phyloP scores from a whole-genome alignment of 2,329 filamentous ascomycete genomes.

The Cercospora nicotianae region DNA sequence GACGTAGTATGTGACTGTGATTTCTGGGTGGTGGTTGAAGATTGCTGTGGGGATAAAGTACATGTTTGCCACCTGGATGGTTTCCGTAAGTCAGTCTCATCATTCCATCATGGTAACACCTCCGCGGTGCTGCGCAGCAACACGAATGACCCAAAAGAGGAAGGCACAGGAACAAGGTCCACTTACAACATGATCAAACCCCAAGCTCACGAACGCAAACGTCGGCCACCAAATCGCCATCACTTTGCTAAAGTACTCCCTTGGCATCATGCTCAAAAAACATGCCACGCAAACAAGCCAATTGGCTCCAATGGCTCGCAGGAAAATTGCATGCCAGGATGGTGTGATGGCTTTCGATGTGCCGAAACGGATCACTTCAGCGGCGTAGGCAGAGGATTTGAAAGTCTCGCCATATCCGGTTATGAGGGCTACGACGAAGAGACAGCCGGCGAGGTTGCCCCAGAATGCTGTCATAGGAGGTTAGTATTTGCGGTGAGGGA shows the following conservation, averaged over 20 bases:
- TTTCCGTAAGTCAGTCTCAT: background rate
- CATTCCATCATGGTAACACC: background rate
- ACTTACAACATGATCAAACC: slow-evolving; percentile 57
- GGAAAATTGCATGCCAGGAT: slow-evolving; percentile 54
- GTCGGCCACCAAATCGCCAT: slow-evolving; percentile 52
- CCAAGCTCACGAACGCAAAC: slow-evolving; percentile 26
- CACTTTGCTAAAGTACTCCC: slow-evolving; percentile 56
- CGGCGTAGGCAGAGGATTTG: slow-evolving; percentile 43
- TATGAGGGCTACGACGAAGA: slow-evolving; percentile 37
- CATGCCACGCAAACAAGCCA: slow-evolving; percentile 60
- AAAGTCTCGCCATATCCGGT: slow-evolving; percentile 37
- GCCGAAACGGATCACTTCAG: slow-evolving; percentile 49
- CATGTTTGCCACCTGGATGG: slow-evolving; percentile 11
- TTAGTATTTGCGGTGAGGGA: background rate
- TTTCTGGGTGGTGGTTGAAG: slow-evolving; percentile 46
- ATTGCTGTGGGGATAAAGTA: slow-evolving; percentile 50
- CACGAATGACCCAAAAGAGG: background rate
- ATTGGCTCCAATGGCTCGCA: slow-evolving; percentile 56
- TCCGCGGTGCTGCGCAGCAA: background rate
- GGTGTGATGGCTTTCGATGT: slow-evolving; percentile 53
- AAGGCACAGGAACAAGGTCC: slow-evolving; percentile 30
- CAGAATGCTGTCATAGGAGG: slow-evolving; percentile 26
- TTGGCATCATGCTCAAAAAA: slow-evolving; percentile 51
- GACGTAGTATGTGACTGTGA: slow-evolving; percentile 55
- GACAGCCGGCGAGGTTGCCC: slow-evolving; percentile 37